phyloP scores from a whole-genome alignment of 768 basidiomycete genomes.

The Naganishia friedmannii region DNA sequence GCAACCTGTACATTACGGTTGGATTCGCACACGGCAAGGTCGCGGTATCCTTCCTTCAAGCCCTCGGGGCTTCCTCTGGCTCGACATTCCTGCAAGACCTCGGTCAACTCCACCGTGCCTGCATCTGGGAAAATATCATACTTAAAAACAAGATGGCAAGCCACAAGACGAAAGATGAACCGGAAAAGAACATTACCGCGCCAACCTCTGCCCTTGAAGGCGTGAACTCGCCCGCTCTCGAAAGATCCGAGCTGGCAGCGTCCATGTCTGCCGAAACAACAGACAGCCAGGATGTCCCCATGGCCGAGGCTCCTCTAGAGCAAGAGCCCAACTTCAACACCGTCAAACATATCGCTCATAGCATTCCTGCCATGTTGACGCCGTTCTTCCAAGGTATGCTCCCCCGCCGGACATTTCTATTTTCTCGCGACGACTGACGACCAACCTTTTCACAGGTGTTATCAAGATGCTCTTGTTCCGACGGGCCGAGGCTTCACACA shows the following conservation, averaged over 20 bases:
- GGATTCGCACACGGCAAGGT: conserved; percentile 77
- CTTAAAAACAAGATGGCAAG: conserved; percentile 62
- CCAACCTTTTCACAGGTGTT: conserved; percentile 15
- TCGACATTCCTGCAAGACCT: conserved; percentile 67
- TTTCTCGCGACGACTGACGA: neutral
- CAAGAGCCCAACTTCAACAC: conserved; percentile 30
- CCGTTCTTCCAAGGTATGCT: conserved; percentile 33
- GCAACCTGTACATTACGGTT: conserved; percentile 79
- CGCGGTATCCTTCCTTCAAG: conserved; percentile 70
- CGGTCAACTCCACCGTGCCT: conserved; percentile 74
- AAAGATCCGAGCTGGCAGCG: conserved; percentile 19
- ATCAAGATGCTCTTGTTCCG: conserved; percentile 32
- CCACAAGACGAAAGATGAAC: conserved; percentile 52
- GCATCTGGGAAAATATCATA: conserved; percentile 81
- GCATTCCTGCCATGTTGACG: conserved; percentile 33
- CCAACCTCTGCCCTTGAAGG: neutral
- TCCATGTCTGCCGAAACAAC: conserved; percentile 64
- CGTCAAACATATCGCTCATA: conserved; percentile 27
- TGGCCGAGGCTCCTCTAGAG: conserved; percentile 38
- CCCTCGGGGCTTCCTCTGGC: conserved; percentile 65
- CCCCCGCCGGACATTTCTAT: too few relatives aligned
- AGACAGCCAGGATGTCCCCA: conserved; percentile 63
- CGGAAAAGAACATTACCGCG: neutral
- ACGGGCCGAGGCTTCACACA: conserved; percentile 56
- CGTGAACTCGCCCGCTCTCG: neutral